Conservation (phyloP, 257 asterid species). For the Gardenia jasminoides region DNA sequence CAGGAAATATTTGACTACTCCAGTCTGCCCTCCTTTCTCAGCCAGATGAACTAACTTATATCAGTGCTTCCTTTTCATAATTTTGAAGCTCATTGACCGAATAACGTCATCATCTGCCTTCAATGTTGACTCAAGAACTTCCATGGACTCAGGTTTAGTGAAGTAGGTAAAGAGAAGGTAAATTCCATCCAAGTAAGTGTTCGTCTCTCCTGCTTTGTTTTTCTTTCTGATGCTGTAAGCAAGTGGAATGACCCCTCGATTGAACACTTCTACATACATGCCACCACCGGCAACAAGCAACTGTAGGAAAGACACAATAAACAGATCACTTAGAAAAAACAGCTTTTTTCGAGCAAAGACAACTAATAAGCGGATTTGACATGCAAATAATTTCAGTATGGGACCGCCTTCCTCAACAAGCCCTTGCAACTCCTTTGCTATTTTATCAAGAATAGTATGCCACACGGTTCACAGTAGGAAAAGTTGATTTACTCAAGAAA, state of each 20-base stretch:
- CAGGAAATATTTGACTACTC: slow-evolving; percentile 12
- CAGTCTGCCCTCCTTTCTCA: slow-evolving; percentile 16
- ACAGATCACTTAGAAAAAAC: neutral
- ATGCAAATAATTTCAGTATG: neutral
- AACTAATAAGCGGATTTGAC: neutral
- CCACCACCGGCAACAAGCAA: slow-evolving; percentile 95
- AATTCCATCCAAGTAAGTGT: slow-evolving; percentile 89
- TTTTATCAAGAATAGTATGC: neutral
- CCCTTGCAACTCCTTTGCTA: too few species aligned
- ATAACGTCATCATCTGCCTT: slow-evolving; percentile 68
- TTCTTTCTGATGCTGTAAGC: slow-evolving; percentile 80
- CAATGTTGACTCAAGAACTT: slow-evolving; percentile 47
- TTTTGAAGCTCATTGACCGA: slow-evolving; percentile 76
- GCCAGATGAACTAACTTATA: slow-evolving; percentile 13
- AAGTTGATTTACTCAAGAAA: neutral
- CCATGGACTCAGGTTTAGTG: slow-evolving; percentile 81
- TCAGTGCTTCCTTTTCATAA: slow-evolving; percentile 64
- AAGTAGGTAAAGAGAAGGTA: slow-evolving; percentile 88
- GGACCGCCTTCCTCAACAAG: too few species aligned
- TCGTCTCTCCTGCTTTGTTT: slow-evolving; percentile 88
- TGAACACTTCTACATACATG: slow-evolving; percentile 94
- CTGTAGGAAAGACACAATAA: slow-evolving; percentile 33
- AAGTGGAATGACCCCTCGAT: slow-evolving; percentile 91
- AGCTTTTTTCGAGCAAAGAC: neutral
- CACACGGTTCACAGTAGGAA: neutral